Evolutionary conservation across 306 rosid species (phyloP), one percentile per base, ranked within the genome.

Genomic region (Corylus avellana): DNA sequence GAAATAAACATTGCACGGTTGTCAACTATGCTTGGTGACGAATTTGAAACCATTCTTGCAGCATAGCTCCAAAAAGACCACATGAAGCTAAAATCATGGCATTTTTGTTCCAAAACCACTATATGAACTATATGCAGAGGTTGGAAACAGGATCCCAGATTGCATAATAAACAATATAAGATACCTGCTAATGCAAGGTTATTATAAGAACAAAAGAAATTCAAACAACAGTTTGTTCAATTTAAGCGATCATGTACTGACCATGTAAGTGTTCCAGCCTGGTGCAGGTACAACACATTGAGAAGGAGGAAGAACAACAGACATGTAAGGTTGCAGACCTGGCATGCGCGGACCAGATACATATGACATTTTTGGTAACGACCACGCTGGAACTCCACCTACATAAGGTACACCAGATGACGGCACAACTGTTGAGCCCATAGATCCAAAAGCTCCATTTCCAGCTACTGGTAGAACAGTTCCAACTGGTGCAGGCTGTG

Each of bases 251-350:
- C 12, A 70, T 20, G 50, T 72, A 90, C 97, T 83, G 75, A 94
- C 98, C 97, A 90, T 70, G 84, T 94, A 94, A 70, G 85, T 89
- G 87, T 85, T 94, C 98, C 97, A 94, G 87, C 85, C 86, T 42
- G 83, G 93, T 14, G 84, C 85, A 55, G 98, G 85, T 72, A 94
- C 46, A 68, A 91, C 47, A 72, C 93, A 91, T 78, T 90, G 98
- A 27, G 98, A 80, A 8, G 97, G 87, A 85, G 98, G 73, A 51
- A 92, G 50, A 79, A 84, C 79, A 76, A 91, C 89, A 69, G 98
- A 94, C 79, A 88, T 80, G 86, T 89, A 92, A 64, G 96, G 85
- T 44, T 84, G 97, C 63, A 87, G 87, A 56, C 83, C 86, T 71
- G 87, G 93, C 32, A 79, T 73, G 39, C 64, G 81, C 7, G 80